Evolutionary conservation across 1,139 yeast genomes (phyloP).

Genomic region (Trichomonascaceae sp.): DNA sequence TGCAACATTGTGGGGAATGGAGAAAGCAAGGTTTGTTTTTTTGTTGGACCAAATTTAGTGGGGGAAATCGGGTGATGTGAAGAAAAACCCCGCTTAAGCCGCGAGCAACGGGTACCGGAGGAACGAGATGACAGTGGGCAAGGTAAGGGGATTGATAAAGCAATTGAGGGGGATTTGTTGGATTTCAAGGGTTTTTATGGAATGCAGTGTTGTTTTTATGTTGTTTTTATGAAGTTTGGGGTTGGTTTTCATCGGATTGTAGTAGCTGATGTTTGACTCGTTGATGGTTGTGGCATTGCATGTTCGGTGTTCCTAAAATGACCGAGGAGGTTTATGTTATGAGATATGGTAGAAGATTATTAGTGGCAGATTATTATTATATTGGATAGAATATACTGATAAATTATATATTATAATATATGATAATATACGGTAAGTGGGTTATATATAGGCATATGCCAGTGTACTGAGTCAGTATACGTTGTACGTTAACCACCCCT

Average conservation of each 20-base stretch:
- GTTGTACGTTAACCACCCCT: too few species aligned
- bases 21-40: neutral
- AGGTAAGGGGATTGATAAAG: neutral
- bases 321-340: neutral
- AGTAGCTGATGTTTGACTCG: too few species aligned
- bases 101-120: neutral
- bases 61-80: neutral
- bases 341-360: neutral
- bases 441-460: too few species aligned
- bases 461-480: too few species aligned
- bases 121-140: too few species aligned
- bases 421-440: too few species aligned
- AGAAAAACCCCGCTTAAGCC: neutral
- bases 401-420: too few species aligned
- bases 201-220: neutral
- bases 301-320: neutral
- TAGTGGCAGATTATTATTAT: too few species aligned
- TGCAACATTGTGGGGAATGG: slow-evolving; percentile 5
- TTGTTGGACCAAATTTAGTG: slow-evolving; percentile 1
- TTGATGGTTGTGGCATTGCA: neutral
- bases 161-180: neutral
- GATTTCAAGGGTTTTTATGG: neutral
- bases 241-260: too few species aligned
- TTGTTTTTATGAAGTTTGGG: neutral
- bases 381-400: too few species aligned